These are phyloP conservation scores for Solanum gracilifrons DNA, from an alignment of 257 asterid species.

Conservation along the genomic window DNA sequence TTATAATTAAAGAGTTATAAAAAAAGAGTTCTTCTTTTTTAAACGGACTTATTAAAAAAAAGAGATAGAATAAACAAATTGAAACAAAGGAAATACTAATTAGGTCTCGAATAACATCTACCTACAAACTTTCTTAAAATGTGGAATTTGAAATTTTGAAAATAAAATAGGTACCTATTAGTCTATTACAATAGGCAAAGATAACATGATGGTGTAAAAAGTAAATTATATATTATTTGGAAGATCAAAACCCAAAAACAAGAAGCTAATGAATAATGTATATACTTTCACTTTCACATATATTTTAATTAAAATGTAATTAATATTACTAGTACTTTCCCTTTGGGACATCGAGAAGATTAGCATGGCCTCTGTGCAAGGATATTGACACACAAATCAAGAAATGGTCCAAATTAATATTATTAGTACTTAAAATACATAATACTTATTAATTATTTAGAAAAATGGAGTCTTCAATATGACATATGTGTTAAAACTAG, in stretches of 20 bases:
- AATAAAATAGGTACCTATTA: neutral
- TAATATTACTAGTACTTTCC: neutral
- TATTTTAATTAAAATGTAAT: neutral
- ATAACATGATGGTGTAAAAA: neutral
- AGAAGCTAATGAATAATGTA: neutral
- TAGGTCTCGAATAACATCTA: neutral
- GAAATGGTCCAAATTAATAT: too few relatives aligned
- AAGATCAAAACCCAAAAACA: neutral
- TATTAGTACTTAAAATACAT: neutral
- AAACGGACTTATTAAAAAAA: neutral
- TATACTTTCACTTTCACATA: neutral
- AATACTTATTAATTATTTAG: neutral
- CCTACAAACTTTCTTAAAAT: neutral
- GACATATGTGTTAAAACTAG: neutral
- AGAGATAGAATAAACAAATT: too few relatives aligned
- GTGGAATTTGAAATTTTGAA: neutral
- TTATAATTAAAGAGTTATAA: neutral
- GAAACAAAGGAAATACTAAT: neutral
- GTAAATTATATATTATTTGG: neutral
- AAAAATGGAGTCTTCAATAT: neutral
- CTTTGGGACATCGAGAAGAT: too few relatives aligned
- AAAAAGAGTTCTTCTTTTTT: too few relatives aligned
- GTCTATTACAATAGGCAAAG: neutral
- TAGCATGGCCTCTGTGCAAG: too few relatives aligned
- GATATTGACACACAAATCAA: too few relatives aligned